Base-by-base conservation (phyloP, 2,329 filamentous ascomycete genomes). In the Curvularia eragrostidis region DNA sequence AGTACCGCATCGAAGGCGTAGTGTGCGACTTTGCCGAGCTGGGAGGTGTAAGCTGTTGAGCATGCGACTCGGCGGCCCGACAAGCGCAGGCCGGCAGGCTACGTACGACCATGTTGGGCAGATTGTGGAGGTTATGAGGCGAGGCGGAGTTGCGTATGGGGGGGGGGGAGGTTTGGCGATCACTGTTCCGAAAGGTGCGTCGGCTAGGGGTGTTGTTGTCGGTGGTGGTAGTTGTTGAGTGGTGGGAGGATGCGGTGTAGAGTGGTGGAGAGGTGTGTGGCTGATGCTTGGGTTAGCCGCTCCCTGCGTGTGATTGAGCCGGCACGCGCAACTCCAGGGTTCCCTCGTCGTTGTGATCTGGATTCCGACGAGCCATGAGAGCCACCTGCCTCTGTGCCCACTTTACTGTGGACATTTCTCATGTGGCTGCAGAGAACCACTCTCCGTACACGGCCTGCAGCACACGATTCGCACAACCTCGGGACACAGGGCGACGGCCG, bases 1-100 rank as follows among this genome's bases (percentile, higher is more conserved):
- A 98, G 87, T 68, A 98, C 92, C 64, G 94, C 94, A 81, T 98
- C 94, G 78, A 98, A 94, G 74, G 93, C 91, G 83, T 96, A 97
- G 82, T 98, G 94, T 77, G 91, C 91, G 73, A 98, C 81, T 79
- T 90, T 89, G 83, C 93, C 94, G 80, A 98, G 85, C 94, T 97
- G 89, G 81, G 82, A 83, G 84, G 78, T 86, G 80, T 87, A 80
- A 90, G 84, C 77, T 64, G 42, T 58, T 52, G 48, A 32, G 44
- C 53, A 57, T 68, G 63, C 64, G 63, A 64, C 64, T 57, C 53
- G 55, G 62, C 51, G 56, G 58, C 48, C 55, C 47, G 55, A 51
- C 53, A 46, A 36, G 59, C 52, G 60, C 48, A 52, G 54, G 19
- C 38, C 39, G n/a, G 48, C 32, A 52, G 62, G 62, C 53, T 61